phyloP scores from a whole-genome alignment of 768 basidiomycete species.

The Dendrothele bispora region DNA sequence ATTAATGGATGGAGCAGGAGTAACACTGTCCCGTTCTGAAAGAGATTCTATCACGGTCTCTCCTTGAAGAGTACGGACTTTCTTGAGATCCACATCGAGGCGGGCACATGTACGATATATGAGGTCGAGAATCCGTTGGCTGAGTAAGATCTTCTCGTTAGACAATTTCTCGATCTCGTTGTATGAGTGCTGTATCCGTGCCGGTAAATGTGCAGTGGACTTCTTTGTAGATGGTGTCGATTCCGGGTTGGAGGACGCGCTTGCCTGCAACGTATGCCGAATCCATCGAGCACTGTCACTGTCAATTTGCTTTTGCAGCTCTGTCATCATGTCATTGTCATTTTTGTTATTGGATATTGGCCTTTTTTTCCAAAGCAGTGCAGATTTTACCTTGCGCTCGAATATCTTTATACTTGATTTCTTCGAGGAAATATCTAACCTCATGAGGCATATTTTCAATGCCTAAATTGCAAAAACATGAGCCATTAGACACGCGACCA shows the following conservation, averaged over 20 bases:
- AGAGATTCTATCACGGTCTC: constrained; percentile 25
- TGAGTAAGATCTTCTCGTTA: constrained; percentile 45
- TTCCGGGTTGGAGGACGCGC: constrained; percentile 19
- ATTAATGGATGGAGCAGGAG: not conserved
- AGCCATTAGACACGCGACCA: not conserved
- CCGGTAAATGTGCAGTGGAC: constrained; percentile 31
- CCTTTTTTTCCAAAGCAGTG: constrained; percentile 9
- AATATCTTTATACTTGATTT: constrained; percentile 48
- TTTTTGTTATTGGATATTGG: not conserved
- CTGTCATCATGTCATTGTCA: constrained; percentile 21
- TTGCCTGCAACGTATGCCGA: constrained; percentile 38
- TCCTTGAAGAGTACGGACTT: constrained; percentile 48
- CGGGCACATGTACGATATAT: constrained; percentile 45
- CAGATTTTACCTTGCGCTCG: constrained; percentile 36
- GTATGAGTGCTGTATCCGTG: constrained; percentile 43
- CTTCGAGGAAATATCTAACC: constrained; percentile 50
- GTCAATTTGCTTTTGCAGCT: constrained; percentile 51
- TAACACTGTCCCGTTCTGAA: not conserved
- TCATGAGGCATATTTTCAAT: constrained; percentile 56
- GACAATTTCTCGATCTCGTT: constrained; percentile 45
- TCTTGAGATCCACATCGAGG: constrained; percentile 51
- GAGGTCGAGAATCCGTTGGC: constrained; percentile 48
- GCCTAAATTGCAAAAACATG: too few species aligned
- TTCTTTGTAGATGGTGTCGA: constrained; percentile 33
- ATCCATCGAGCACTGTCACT: constrained; percentile 49